Conservation (phyloP, 2,329 filamentous ascomycete genomes). For the Periconia sp. region DNA sequence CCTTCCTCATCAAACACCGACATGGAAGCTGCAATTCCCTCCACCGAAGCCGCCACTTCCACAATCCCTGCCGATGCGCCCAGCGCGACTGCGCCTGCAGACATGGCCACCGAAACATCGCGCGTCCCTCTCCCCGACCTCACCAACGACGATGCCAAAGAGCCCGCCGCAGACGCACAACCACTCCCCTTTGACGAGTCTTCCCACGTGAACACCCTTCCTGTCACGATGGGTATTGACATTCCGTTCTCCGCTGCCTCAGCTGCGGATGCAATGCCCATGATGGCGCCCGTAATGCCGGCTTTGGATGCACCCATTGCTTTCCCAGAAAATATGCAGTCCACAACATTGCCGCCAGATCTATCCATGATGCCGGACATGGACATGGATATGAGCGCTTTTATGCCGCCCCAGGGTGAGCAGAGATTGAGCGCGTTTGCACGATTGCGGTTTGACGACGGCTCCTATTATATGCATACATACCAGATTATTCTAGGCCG, state of each 20-base stretch:
- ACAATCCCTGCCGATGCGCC: not conserved
- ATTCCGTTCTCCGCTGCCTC: conserved; percentile 2
- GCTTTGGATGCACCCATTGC: conserved; percentile 25
- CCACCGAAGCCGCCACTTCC: conserved; percentile 11
- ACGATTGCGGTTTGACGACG: conserved; percentile 72
- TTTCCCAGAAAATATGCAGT: conserved; percentile 14
- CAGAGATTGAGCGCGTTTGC: conserved; percentile 61
- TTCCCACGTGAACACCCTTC: not conserved
- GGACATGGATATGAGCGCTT: not conserved
- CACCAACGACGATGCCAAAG: not conserved
- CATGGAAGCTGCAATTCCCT: conserved; percentile 32
- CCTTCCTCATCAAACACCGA: conserved; percentile 18
- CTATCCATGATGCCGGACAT: conserved; percentile 1
- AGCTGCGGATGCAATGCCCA: conserved; percentile 4
- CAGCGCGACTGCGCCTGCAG: not conserved
- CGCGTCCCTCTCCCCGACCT: not conserved
- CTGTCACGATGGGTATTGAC: not conserved
- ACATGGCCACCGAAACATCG: not conserved
- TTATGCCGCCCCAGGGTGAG: conserved; percentile 14
- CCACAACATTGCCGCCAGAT: conserved; percentile 5
- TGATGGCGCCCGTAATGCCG: conserved; percentile 13
- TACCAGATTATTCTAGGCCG: conserved; percentile 72
- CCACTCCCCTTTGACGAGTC: not conserved
- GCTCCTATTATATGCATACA: conserved; percentile 77
- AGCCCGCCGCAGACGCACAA: not conserved